phyloP scores from a whole-genome alignment of 495 filamentous ascomycete species.

The Xylaria castorea region DNA sequence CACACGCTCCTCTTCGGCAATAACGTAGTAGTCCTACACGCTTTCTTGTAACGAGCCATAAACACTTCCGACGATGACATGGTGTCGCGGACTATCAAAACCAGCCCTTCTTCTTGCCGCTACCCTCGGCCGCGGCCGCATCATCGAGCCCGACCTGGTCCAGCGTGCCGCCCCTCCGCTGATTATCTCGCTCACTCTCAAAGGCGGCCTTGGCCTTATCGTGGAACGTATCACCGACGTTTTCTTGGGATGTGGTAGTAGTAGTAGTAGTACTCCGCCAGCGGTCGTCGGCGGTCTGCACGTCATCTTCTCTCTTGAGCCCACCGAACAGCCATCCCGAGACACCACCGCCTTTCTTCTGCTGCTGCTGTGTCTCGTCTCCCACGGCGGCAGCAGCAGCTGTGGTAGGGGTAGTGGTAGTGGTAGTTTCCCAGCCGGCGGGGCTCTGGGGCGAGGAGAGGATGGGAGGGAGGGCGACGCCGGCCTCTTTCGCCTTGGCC shows the following conservation, averaged over 20 bases:
- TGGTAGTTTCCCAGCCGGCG: background rate
- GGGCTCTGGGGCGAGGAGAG: conserved; percentile 33
- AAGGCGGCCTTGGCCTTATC: conserved; percentile 55
- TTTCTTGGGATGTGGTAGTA: background rate
- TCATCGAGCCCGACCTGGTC: conserved; percentile 50
- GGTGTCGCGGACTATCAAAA: conserved; percentile 28
- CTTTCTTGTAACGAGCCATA: background rate
- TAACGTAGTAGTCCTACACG: background rate
- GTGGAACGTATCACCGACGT: conserved; percentile 25
- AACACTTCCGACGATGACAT: background rate
- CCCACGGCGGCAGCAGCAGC: background rate
- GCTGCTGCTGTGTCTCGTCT: conserved; percentile 4
- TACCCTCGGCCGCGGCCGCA: conserved; percentile 4
- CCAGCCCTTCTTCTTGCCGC: conserved; percentile 45
- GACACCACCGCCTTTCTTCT: conserved; percentile 49
- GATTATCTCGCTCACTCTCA: conserved; percentile 56
- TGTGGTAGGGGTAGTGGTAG: background rate
- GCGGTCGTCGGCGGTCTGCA: conserved; percentile 21
- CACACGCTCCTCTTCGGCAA: background rate
- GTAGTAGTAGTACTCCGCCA: conserved; percentile 38
- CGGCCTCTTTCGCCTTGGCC: conserved; percentile 36
- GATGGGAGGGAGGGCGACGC: conserved; percentile 46
- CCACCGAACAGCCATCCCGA: conserved; percentile 49
- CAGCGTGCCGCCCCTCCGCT: conserved; percentile 55
- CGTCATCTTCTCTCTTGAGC: conserved; percentile 65